Conservation (phyloP, 768 basidiomycete genomes). For the Termitomyces sp. region DNA sequence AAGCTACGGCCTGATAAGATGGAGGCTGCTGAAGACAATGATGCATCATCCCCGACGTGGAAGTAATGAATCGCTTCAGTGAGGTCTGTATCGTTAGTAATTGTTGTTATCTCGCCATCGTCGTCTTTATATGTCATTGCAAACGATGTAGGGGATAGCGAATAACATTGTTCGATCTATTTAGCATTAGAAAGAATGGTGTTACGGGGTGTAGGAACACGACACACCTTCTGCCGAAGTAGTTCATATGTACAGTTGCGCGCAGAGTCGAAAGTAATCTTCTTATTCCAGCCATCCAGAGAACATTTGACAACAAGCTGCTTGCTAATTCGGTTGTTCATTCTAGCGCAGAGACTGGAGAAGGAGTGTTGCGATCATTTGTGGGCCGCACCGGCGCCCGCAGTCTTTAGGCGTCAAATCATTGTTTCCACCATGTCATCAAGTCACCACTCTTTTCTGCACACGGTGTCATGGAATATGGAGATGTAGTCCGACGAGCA, state of each 20-base stretch:
- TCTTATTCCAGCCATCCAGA: conserved; percentile 67
- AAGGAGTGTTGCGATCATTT: not conserved
- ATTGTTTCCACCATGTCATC: not conserved
- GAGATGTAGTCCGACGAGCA: conserved; percentile 12
- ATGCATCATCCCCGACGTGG: conserved; percentile 71
- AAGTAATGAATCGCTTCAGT: conserved; percentile 88
- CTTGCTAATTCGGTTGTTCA: conserved; percentile 57
- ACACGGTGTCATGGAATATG: not conserved
- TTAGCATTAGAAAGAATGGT: not conserved
- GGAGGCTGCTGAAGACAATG: conserved; percentile 67
- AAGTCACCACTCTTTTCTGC: not conserved
- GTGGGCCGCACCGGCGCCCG: conserved; percentile 4
- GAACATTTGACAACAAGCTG: conserved; percentile 81
- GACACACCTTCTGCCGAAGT: conserved; percentile 63
- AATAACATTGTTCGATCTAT: conserved; percentile 84
- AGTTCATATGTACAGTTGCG: conserved; percentile 74
- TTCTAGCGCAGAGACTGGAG: conserved; percentile 3
- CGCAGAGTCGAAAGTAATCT: conserved; percentile 76
- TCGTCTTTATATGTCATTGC: conserved; percentile 83
- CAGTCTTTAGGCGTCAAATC: conserved; percentile 8
- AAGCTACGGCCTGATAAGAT: conserved; percentile 68
- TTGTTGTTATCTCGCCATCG: conserved; percentile 70
- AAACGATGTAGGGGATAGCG: conserved; percentile 64
- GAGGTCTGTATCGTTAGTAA: conserved; percentile 67
- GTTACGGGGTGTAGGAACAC: not conserved